These are phyloP conservation scores for Spathaspora passalidarum DNA, from an alignment of 805 yeast genomes.

Conservation along the genomic window DNA sequence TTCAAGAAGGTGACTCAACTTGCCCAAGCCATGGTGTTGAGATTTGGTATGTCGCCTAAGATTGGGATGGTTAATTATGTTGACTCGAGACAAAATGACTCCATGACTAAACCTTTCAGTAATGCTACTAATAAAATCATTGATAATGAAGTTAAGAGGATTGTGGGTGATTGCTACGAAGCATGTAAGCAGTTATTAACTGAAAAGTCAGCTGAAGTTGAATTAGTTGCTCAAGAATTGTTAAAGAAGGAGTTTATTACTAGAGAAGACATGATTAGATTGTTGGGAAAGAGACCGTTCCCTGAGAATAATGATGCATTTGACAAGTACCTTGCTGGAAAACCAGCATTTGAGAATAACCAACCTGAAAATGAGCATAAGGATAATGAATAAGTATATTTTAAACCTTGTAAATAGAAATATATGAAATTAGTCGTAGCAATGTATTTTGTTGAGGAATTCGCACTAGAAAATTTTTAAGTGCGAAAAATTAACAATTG, in stretches of 20 bases:
- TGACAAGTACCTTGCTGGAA: slow-evolving; percentile 62
- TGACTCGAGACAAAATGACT: slow-evolving; percentile 65
- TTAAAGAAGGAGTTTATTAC: slow-evolving; percentile 86
- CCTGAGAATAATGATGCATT: slow-evolving; percentile 89
- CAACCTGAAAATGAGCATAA: slow-evolving; percentile 24
- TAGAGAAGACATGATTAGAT: slow-evolving; percentile 87
- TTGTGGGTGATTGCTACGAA: slow-evolving; percentile 72
- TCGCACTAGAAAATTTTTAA: not conserved
- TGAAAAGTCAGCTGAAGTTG: slow-evolving; percentile 74
- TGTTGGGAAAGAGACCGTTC: slow-evolving; percentile 90
- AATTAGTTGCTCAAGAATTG: slow-evolving; percentile 81
- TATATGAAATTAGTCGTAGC: not conserved
- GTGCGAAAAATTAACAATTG: not conserved
- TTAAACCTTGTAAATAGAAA: not conserved
- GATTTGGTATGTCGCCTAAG: slow-evolving; percentile 85
- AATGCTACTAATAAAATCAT: slow-evolving; percentile 80
- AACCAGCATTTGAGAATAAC: slow-evolving; percentile 40
- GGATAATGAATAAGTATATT: slow-evolving; percentile 17
- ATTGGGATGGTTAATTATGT: slow-evolving; percentile 79
- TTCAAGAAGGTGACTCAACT: slow-evolving; percentile 92
- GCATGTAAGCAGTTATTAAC: slow-evolving; percentile 66
- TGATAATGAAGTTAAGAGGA: slow-evolving; percentile 77
- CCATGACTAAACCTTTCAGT: slow-evolving; percentile 81
- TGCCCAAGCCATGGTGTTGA: slow-evolving; percentile 90
- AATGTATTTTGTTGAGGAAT: not conserved